Percentiles rank a stretch among this genome's conserved stretches.
phyloP scores from a whole-genome alignment of 2,329 filamentous ascomycete species.

The Cercospora sp. region DNA sequence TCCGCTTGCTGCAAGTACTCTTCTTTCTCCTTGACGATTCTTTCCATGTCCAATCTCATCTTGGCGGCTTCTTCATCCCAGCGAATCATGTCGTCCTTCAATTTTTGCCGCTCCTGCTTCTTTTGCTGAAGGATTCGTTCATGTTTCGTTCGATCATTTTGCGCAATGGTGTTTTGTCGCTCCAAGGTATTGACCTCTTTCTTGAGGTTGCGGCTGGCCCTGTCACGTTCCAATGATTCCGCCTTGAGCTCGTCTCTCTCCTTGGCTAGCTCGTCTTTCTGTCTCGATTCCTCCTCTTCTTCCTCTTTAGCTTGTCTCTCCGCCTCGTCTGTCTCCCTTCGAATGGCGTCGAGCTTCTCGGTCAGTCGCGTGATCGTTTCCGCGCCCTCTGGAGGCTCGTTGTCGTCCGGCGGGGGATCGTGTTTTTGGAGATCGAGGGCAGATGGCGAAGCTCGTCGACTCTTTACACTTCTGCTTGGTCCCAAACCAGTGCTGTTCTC shows the following conservation, averaged over 20 bases:
- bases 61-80: slow-evolving; percentile 65
- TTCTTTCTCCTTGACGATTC: slow-evolving; percentile 44
- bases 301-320: slow-evolving; percentile 66
- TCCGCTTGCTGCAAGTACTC: slow-evolving; percentile 41
- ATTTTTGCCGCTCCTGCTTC: slow-evolving; percentile 65
- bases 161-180: slow-evolving; percentile 75
- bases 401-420: slow-evolving; percentile 39
- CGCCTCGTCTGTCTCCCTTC: slow-evolving; percentile 80
- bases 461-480: slow-evolving; percentile 67
- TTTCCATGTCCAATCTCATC: slow-evolving; percentile 50
- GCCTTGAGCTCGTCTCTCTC: slow-evolving; percentile 79
- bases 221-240: slow-evolving; percentile 83
- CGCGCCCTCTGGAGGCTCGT: slow-evolving; percentile 58
- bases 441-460: slow-evolving; percentile 68
- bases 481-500: slow-evolving; percentile 61
- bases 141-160: slow-evolving; percentile 75
- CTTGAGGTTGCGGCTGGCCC: slow-evolving; percentile 80
- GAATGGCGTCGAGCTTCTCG: slow-evolving; percentile 73
- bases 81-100: slow-evolving; percentile 67
- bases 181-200: slow-evolving; percentile 78
- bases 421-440: slow-evolving; percentile 39
- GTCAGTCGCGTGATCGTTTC: slow-evolving; percentile 76
- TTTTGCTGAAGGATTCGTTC: slow-evolving; percentile 71
- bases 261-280: slow-evolving; percentile 58
- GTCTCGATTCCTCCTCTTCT: slow-evolving; percentile 52